Evolutionary conservation across 2,329 filamentous ascomycete genomes (phyloP), one percentile per base, ranked within the genome.

Genomic region (Dendrostoma leiphaemia): DNA sequence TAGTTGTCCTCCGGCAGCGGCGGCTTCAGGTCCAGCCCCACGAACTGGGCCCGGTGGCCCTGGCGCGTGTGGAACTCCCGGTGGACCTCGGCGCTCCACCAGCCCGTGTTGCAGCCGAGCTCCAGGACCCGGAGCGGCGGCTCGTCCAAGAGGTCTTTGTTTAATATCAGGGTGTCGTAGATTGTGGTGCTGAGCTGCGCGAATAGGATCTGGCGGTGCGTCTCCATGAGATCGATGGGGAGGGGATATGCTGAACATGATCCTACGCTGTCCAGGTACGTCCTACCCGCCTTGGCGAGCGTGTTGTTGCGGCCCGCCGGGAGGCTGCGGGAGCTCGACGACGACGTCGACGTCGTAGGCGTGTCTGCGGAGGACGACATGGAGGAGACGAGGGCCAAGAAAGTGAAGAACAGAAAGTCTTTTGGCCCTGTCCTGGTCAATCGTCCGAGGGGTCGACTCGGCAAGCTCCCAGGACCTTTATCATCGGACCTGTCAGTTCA

Each of bases 151-250:
- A 54, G 31, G 6, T 53, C 34, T 26, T 51, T 26, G 44, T 55
- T 26, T 19, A 55, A 34, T 59, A 64, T 59, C 17, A 78, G 67
- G 28, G 73, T 73, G 37, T 81, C 82, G 59, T 84, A 81, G 37
- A 85, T 74, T 49, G 76, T 74, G 53, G 78, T 75, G 23, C 79
- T 73, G 57, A 86, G 75, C 58, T 84, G 71, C 10, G 83, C 83
- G 50, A 81, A 75, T 51, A 87, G 71, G 59, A 79, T 83, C 65
- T 87, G 83, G 44, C 84, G 76, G 63, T 86, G 82, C 57, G 85
- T 74, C 66, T 87, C 84, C 35, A 78, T 71, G 21, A 86, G 73
- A 67, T 87, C 84, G 71, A 80, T 82, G 43, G 84, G 84, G 15
- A 87, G 71, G 15, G 82, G 82, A 59, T 88, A 87, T n/a, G 75